Conservation (phyloP, 2,329 filamentous ascomycete genomes). For the Pseudogymnoascus sp. region DNA sequence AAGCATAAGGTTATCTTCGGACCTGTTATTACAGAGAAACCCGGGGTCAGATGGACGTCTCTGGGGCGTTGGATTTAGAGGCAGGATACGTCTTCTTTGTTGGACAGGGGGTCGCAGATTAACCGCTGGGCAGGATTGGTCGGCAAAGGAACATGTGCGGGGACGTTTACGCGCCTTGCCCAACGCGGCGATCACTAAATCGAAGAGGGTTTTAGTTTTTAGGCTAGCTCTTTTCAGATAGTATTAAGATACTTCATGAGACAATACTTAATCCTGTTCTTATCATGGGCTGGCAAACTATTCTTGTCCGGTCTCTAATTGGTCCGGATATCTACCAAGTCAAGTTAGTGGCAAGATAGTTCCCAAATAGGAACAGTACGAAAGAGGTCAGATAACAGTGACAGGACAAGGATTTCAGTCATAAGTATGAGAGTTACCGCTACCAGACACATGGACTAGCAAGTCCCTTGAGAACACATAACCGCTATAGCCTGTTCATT, state of each 20-base stretch:
- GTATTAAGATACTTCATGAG: not conserved
- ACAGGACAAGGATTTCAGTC: not conserved
- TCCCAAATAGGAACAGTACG: not conserved
- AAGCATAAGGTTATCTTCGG: constrained; percentile 45
- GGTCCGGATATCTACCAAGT: not conserved
- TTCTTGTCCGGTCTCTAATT: not conserved
- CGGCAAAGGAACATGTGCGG: not conserved
- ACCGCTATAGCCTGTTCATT: not conserved
- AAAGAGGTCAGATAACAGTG: not conserved
- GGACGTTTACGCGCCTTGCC: not conserved
- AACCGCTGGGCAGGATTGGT: not conserved
- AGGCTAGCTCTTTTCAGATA: not conserved
- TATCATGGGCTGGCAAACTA: not conserved
- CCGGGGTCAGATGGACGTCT: constrained; percentile 37
- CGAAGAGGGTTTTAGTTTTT: not conserved
- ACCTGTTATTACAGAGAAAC: constrained; percentile 54
- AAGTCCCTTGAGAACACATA: not conserved
- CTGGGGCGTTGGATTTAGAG: constrained; percentile 29
- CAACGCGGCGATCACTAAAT: not conserved
- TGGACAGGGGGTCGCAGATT: constrained; percentile 23
- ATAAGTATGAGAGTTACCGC: not conserved
- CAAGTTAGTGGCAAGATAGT: not conserved
- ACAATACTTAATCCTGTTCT: not conserved
- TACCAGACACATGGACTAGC: not conserved
- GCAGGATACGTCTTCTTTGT: constrained; percentile 60